phyloP scores from a whole-genome alignment of 2,329 filamentous ascomycete genomes.

The Colletotrichum simmondsii region DNA sequence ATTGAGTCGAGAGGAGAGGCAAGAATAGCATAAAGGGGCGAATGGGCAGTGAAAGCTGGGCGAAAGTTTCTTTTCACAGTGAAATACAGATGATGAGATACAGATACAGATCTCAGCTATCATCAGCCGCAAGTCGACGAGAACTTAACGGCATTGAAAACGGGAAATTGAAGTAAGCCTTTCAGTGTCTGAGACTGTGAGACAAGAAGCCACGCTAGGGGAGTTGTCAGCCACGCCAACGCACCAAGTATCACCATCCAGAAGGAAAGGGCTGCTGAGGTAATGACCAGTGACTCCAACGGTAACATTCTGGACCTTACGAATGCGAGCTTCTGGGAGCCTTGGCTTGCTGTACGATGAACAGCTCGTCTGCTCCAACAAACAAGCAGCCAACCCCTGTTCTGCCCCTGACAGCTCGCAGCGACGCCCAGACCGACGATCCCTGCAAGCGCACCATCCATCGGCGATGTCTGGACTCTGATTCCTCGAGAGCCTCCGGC shows the following conservation, averaged over 20 bases:
- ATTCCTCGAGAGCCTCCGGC: not conserved
- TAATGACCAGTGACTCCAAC: not conserved
- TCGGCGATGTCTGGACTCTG: not conserved
- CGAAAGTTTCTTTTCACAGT: not conserved
- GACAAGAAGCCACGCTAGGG: not conserved
- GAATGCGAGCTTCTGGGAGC: not conserved
- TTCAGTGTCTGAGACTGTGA: not conserved
- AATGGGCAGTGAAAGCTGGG: not conserved
- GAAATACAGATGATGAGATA: not conserved
- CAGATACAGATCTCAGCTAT: not conserved
- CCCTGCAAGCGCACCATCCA: not conserved
- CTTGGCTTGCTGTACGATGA: not conserved
- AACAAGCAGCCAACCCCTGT: conserved; percentile 24
- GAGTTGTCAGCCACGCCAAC: not conserved
- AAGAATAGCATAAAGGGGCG: conserved; percentile 1
- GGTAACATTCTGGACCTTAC: not conserved
- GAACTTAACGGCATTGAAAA: not conserved
- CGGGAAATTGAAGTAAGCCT: not conserved
- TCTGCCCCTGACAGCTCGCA: conserved; percentile 15
- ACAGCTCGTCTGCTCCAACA: conserved; percentile 20
- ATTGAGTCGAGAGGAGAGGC: not conserved
- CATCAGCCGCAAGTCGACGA: not conserved
- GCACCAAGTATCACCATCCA: not conserved
- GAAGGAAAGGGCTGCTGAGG: not conserved
- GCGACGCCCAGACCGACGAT: not conserved